These are phyloP conservation scores for Pythium phragmitis DNA, from an alignment of 352 stramenopile genomes.

Conservation along the genomic window DNA sequence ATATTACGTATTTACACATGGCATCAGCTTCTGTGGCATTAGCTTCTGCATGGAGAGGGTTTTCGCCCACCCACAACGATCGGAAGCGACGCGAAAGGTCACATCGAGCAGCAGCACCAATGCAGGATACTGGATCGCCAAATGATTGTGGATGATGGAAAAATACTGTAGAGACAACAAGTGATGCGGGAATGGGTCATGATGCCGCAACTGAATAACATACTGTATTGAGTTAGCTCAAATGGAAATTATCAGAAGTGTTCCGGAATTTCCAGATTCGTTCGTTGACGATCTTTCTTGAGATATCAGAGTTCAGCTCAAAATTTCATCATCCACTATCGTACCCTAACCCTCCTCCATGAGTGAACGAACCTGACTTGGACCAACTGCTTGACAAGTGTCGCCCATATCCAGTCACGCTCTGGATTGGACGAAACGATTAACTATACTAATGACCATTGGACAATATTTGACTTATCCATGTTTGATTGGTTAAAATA, in stretches of 20 bases:
- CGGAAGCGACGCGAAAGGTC: background rate
- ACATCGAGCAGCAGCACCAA: background rate
- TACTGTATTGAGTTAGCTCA: no score
- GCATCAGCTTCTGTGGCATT: no score
- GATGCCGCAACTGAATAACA: no score
- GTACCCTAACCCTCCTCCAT: background rate
- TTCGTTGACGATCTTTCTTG: background rate
- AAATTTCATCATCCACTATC: conserved; percentile 18
- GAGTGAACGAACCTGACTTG: conserved; percentile 4
- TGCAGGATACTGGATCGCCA: background rate
- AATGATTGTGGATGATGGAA: background rate
- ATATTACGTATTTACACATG: no score
- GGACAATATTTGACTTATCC: background rate
- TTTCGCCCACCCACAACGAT: background rate
- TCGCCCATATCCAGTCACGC: background rate
- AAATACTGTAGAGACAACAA: background rate
- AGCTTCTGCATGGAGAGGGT: background rate
- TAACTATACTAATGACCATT: background rate
- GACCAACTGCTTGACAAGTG: background rate
- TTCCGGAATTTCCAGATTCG: background rate
- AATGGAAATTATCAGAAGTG: no score
- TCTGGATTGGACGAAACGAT: conserved; percentile 1
- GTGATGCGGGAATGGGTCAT: no score
- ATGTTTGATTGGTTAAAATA: conserved; percentile 4
- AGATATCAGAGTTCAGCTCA: background rate